These are phyloP conservation scores for Diaporthe humulicola DNA, from an alignment of 2,329 filamentous ascomycete genomes.

Conservation along the genomic window DNA sequence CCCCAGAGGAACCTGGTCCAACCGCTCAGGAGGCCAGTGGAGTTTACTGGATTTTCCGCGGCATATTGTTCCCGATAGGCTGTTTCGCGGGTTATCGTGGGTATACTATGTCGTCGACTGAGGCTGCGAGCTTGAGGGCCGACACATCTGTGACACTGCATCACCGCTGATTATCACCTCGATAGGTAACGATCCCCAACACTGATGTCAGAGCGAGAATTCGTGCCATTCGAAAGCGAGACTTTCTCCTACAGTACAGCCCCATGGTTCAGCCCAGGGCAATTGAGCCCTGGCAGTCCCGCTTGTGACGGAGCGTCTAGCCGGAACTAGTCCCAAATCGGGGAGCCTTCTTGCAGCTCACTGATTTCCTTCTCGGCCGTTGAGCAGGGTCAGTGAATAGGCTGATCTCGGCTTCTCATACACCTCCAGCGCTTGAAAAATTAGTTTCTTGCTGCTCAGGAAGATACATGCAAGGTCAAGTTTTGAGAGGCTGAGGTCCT, in stretches of 20 bases:
- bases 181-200: constrained; percentile 16
- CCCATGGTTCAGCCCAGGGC: constrained; percentile 7
- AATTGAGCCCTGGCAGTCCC: constrained; percentile 28
- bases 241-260: neutral
- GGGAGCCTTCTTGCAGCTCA: constrained; percentile 24
- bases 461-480: neutral
- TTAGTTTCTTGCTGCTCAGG: neutral
- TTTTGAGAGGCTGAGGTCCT: neutral
- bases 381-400: constrained; percentile 23
- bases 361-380: constrained; percentile 24
- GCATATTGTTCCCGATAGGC: constrained; percentile 7
- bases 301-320: constrained; percentile 36
- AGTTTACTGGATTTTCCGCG: neutral
- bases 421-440: neutral
- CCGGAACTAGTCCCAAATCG: constrained; percentile 37
- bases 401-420: constrained; percentile 27
- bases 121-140: neutral
- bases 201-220: constrained; percentile 31
- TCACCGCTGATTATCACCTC: neutral
- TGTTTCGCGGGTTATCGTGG: constrained; percentile 21
- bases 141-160: constrained; percentile 1
- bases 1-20: neutral
- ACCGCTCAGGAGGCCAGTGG: neutral
- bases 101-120: constrained; percentile 22
- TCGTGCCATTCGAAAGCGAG: neutral